Evolutionary conservation across 495 filamentous ascomycete genomes (phyloP), one percentile per base, ranked within the genome.

Genomic region (Achaetomiella virescens): DNA sequence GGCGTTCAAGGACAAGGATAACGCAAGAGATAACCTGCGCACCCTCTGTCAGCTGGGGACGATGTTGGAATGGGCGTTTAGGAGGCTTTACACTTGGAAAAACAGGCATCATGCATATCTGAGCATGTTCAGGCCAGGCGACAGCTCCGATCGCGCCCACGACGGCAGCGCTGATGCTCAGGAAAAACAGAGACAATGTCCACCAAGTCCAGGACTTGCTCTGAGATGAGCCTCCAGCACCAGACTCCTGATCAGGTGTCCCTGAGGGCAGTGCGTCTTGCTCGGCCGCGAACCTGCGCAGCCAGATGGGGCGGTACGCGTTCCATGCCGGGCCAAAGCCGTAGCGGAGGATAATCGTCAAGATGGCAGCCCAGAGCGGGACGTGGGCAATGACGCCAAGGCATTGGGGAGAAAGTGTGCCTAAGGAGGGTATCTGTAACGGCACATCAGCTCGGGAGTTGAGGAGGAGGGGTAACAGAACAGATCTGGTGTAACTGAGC

Each of bases 361-460:
- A 10, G 5, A 66, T 10, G 9, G 69, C 60, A 21, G 52, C 59
- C 63, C 61, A 66, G 3, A 65, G 31, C 2, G 69, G 69, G 41
- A 70, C 29, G 37, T 68, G 61, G 29, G 58, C 65, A 14, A 71
- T 41, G 25, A 66, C 17, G 1, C 63, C 67, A 40, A 66, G 61
- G 36, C 67, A 71, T 50, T 63, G 58, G 17, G 61, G 63, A 20
- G 59, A 58, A 48, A 70, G 61, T 15, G 56, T 52, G 7, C 58
- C 69, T 14, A 54, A 48, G 9, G 65, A 62, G 11, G 69, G 67
- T 43, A 66, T 63, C 69, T 71, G 54, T 12, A 27, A 33, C 31
- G 18, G 14, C 15, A n/a, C 10, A 15, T 47, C 36, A 38, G 17
- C 20, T n/a, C 15, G 9, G 35, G 45, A 51, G 55, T 17, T 51